These are phyloP conservation scores for Arctium minus DNA, from an alignment of 129 eudicot species.

Conservation along the genomic window DNA sequence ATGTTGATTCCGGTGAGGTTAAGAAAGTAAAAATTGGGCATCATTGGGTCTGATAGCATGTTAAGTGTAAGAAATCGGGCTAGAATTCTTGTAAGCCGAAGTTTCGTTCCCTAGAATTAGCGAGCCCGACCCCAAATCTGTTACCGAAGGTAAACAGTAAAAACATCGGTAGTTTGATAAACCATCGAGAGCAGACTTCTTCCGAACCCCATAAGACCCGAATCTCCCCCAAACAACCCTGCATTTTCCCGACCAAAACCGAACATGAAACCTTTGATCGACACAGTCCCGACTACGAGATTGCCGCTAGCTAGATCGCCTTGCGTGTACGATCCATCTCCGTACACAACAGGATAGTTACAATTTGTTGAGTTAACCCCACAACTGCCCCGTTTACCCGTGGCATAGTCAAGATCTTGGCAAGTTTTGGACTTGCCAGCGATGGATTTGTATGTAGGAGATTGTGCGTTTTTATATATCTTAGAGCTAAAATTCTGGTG, in stretches of 20 bases:
- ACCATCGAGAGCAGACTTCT: conserved; percentile 66
- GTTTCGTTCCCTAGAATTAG: conserved; percentile 63
- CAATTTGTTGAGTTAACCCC: conserved; percentile 45
- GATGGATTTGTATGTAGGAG: conserved; percentile 54
- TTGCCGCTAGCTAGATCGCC: conserved; percentile 62
- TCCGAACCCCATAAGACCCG: conserved; percentile 91
- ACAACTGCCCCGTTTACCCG: conserved; percentile 56
- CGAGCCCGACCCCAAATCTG: conserved; percentile 58
- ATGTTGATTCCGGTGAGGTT: too few relatives aligned
- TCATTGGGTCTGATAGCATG: too few relatives aligned
- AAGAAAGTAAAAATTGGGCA: too few relatives aligned
- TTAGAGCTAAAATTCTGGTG: too few relatives aligned
- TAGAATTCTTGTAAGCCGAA: too few relatives aligned
- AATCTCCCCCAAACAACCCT: conserved; percentile 78
- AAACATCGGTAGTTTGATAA: conserved; percentile 53
- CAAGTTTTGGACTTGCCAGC: conserved; percentile 64
- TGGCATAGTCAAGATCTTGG: conserved; percentile 49
- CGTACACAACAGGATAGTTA: conserved; percentile 64
- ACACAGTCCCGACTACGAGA: too few relatives aligned
- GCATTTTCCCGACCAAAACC: conserved; percentile 80
- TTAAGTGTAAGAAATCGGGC: too few relatives aligned
- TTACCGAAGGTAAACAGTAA: conserved; percentile 86
- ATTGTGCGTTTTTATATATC: too few relatives aligned
- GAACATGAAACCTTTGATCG: conserved; percentile 50
- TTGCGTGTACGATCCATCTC: conserved; percentile 81